Evolutionary conservation across 1,284 basidiomycete species (phyloP).

Genomic region (Schizophyllum amplum): DNA sequence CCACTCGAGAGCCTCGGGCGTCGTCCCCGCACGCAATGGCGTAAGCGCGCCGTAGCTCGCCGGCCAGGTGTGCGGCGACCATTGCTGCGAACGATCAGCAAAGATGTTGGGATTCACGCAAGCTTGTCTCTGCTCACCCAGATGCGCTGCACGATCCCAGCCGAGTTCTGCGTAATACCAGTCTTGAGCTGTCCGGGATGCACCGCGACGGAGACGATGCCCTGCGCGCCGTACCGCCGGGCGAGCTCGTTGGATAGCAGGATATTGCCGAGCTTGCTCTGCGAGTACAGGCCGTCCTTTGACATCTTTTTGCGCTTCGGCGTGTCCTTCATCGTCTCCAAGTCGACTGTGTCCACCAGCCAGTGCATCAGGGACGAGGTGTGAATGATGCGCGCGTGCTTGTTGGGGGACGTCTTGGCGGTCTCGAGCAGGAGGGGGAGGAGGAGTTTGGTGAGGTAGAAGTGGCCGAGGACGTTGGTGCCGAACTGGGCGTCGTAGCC

Average conservation of each 20-base stretch:
- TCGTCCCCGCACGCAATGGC: conserved; percentile 29
- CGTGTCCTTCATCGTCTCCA: conserved; percentile 24
- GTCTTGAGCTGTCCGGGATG: conserved; percentile 3
- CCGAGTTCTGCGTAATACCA: not conserved
- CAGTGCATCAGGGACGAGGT: conserved; percentile 30
- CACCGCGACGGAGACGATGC: conserved; percentile 1
- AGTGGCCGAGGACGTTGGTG: conserved; percentile 44
- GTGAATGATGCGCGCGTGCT: conserved; percentile 39
- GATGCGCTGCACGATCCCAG: not conserved
- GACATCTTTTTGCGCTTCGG: conserved; percentile 19
- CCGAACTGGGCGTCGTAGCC: conserved; percentile 49
- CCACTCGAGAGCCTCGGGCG: conserved; percentile 18
- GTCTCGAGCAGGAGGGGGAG: conserved; percentile 37
- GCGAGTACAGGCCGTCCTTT: conserved; percentile 29
- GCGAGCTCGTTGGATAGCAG: conserved; percentile 2
- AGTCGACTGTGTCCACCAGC: conserved; percentile 21
- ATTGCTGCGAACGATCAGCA: not conserved
- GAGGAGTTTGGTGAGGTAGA: conserved; percentile 40
- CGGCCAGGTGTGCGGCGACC: conserved; percentile 3
- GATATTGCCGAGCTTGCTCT: conserved; percentile 35
- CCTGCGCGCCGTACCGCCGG: not conserved
- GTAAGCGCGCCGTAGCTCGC: conserved; percentile 25
- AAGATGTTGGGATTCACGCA: not conserved
- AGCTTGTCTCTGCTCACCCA: not conserved
- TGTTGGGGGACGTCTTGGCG: conserved; percentile 24